A percentile compares a stretch with the other conserved stretches of the same genome.
Conservation (phyloP, 257 asterid genomes). For the Parsonsia alboflavescens region DNA sequence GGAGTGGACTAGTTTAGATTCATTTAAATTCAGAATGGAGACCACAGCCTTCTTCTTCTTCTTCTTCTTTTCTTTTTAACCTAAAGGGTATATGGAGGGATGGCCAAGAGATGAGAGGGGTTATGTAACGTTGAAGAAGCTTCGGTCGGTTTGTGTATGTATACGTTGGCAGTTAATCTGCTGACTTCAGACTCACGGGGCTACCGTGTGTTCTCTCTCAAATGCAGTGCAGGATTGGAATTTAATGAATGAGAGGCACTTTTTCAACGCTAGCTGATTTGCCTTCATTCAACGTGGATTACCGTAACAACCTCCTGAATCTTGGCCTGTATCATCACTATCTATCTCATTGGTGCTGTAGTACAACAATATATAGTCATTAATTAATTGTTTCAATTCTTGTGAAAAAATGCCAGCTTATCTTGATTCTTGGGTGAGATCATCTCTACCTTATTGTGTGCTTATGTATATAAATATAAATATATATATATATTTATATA, state of each 20-base stretch:
- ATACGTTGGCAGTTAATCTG: neutral
- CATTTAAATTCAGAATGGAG: neutral
- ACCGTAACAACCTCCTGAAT: neutral
- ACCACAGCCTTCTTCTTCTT: neutral
- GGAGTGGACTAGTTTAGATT: neutral
- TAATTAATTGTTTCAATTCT: neutral
- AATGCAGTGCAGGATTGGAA: neutral
- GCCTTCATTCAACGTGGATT: constrained; percentile 5
- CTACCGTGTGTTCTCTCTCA: neutral
- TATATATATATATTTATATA: too few species aligned
- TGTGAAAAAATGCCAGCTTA: neutral
- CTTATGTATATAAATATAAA: too few species aligned
- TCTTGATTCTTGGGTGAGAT: neutral
- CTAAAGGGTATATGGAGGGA: too few species aligned
- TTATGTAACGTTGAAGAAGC: neutral
- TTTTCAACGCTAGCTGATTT: neutral
- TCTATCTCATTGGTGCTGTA: neutral
- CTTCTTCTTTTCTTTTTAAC: too few species aligned
- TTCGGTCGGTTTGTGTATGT: too few species aligned
- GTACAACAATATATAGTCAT: too few species aligned
- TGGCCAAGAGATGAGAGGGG: too few species aligned
- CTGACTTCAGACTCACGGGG: neutral
- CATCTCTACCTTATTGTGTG: neutral
- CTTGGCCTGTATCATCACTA: neutral
- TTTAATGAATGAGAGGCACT: neutral